Conservation (phyloP, 495 filamentous ascomycete genomes). For the Aspergillus diversus region DNA sequence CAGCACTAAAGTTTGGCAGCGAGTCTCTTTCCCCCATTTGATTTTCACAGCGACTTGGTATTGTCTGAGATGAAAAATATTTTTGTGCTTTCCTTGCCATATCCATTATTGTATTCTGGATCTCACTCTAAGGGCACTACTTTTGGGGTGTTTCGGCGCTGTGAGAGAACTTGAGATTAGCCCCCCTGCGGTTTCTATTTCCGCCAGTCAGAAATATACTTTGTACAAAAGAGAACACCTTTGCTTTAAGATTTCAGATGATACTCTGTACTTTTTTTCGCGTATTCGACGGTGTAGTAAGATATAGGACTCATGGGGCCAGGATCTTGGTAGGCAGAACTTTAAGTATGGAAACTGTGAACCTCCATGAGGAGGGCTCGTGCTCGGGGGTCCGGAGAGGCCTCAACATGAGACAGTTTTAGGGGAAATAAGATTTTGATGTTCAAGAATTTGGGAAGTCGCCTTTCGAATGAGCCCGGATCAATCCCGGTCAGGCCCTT, state of each 20-base stretch:
- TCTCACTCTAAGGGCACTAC: neutral
- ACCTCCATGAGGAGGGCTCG: slow-evolving; percentile 12
- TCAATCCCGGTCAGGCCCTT: neutral
- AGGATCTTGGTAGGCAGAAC: neutral
- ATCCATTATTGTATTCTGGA: neutral
- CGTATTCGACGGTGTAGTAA: neutral
- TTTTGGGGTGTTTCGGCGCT: neutral
- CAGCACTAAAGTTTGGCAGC: neutral
- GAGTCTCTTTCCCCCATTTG: neutral
- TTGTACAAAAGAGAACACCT: neutral
- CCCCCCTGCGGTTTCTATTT: neutral
- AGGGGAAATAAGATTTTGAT: neutral
- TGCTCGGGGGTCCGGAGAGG: slow-evolving; percentile 4
- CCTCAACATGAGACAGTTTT: slow-evolving; percentile 14
- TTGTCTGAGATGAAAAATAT: neutral
- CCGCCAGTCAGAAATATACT: neutral
- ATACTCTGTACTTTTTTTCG: neutral
- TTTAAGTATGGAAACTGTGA: slow-evolving; percentile 10
- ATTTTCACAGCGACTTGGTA: neutral
- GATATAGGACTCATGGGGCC: neutral
- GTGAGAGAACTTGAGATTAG: neutral
- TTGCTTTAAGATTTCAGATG: neutral
- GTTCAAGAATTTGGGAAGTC: neutral
- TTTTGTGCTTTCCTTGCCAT: neutral
- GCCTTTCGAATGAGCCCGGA: neutral